Base-by-base conservation (phyloP, 495 filamentous ascomycete species). In the Aspergillus mulundensis region DNA sequence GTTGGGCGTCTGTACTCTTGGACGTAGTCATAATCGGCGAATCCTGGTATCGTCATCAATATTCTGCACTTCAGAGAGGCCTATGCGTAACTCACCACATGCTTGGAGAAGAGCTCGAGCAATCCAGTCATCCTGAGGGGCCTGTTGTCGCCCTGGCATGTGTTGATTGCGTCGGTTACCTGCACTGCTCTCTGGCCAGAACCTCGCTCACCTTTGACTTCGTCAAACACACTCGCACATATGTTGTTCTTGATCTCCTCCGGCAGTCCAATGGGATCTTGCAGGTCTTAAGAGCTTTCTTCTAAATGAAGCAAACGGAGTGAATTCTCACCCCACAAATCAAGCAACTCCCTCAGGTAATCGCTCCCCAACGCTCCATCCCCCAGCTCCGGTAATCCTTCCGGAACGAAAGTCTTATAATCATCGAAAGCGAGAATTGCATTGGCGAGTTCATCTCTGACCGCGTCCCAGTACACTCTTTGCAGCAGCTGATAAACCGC, bases 1-100 rank as follows among this genome's bases (percentile, higher is more conserved):
- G 53, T 48, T 41, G 53, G 53, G 21, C 41, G 44, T 55, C 53
- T 16, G 38, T 55, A 30, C 34, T 55, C 53, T 21, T 55, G 53
- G 5, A 55, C 53, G 28, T 48, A 55, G 20, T 55, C 53, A 12
- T 55, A 55, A 20, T 55, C 53, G 21, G 43, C 40, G 28, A 55
- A 32, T 34, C 43, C 53, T 55, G 12, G 7, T 11, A 15, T 19
- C 6, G 6, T 14, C 20, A 16, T 11, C 23, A 39, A 28, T 28
- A 28, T 28, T 28, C 8, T 4, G 8, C 4, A 28, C 25, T 8
- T n/a, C 3, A 28, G 25, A 4, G 4, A 28, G 8, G 25, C 3
- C 25, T 16, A 24, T 32, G 5, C 1, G 39, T 16, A 19, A 20
- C 14, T 4, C 18, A 48, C 53, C 53, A 21, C 53, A 55, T 21